Evolutionary conservation across 164 flowering plant genomes (phyloP).

Genomic region (Aristolochia contorta): DNA sequence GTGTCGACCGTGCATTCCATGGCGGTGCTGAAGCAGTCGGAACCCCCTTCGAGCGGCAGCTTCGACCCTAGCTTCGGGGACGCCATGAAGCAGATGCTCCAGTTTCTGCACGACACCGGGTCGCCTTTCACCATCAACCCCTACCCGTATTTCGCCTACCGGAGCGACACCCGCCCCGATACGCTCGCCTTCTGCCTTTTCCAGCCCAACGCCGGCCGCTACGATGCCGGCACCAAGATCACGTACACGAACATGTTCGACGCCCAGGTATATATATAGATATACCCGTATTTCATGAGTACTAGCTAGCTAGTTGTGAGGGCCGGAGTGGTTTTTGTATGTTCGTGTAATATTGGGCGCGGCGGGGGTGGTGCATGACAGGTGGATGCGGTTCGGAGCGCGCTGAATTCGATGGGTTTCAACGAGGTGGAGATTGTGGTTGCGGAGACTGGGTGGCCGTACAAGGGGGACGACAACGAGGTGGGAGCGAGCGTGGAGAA

Average conservation of each 20-base stretch:
- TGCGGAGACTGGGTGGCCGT: constrained; percentile 99
- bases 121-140: constrained; percentile 84
- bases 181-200: constrained; percentile 85
- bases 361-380: too few species aligned
- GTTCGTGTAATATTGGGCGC: too few species aligned
- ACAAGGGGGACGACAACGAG: constrained; percentile 61
- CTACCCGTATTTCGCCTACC: constrained; percentile 90
- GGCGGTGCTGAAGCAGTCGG: constrained; percentile 67
- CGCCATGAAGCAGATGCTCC: constrained; percentile 43
- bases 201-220: constrained; percentile 78
- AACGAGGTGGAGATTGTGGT: constrained; percentile 70
- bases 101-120: constrained; percentile 47
- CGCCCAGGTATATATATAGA: constrained; percentile 56
- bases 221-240: constrained; percentile 58
- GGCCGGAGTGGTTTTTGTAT: too few species aligned
- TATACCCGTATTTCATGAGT: too few species aligned
- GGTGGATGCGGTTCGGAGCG: constrained; percentile 85
- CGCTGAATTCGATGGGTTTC: constrained; percentile 57
- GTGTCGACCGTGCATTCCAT: constrained; percentile 90
- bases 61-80: constrained; percentile 34
- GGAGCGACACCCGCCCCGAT: constrained; percentile 80
- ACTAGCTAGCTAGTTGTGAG: too few species aligned
- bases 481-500: constrained; percentile 73
- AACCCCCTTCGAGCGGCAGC: constrained; percentile 72
- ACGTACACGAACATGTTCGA: constrained; percentile 94